Evolutionary conservation across 2,329 filamentous ascomycete genomes (phyloP).

Genomic region (Phaeosphaeria sp.): DNA sequence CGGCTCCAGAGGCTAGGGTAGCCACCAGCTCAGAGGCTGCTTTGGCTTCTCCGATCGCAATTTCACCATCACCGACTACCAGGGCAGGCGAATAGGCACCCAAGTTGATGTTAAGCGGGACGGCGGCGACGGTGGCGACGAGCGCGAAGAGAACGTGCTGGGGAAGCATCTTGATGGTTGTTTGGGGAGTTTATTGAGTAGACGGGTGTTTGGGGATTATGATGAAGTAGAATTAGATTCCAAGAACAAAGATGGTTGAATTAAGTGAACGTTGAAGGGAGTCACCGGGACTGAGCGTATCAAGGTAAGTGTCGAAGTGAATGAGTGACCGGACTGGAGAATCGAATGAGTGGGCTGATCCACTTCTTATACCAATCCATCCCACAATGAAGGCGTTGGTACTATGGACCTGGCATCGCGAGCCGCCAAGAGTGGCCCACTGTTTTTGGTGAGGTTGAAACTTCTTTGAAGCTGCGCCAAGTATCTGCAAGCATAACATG

Average conservation of each 20-base stretch:
- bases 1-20: slow-evolving; percentile 52
- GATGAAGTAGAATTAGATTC: slow-evolving; percentile 15
- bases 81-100: slow-evolving; percentile 60
- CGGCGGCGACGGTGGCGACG: slow-evolving; percentile 46
- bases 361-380: slow-evolving; percentile 29
- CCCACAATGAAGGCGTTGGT: slow-evolving; percentile 13
- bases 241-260: slow-evolving; percentile 26
- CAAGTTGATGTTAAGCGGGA: slow-evolving; percentile 61
- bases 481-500: slow-evolving; percentile 33
- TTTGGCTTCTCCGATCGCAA: slow-evolving; percentile 55
- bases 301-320: slow-evolving; percentile 41
- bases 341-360: slow-evolving; percentile 31
- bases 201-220: not conserved
- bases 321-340: slow-evolving; percentile 49
- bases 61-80: slow-evolving; percentile 63
- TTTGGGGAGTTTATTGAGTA: slow-evolving; percentile 17
- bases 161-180: slow-evolving; percentile 46
- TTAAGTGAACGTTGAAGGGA: slow-evolving; percentile 18
- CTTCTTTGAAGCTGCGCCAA: slow-evolving; percentile 49
- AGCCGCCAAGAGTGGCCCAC: slow-evolving; percentile 41
- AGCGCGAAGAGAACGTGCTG: slow-evolving; percentile 47
- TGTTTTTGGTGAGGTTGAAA: slow-evolving; percentile 46
- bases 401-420: slow-evolving; percentile 13
- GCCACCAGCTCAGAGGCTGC: slow-evolving; percentile 53
- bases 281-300: slow-evolving; percentile 38